Base-by-base conservation (phyloP, 2,329 filamentous ascomycete genomes). In the Neopestalotiopsis sp. region DNA sequence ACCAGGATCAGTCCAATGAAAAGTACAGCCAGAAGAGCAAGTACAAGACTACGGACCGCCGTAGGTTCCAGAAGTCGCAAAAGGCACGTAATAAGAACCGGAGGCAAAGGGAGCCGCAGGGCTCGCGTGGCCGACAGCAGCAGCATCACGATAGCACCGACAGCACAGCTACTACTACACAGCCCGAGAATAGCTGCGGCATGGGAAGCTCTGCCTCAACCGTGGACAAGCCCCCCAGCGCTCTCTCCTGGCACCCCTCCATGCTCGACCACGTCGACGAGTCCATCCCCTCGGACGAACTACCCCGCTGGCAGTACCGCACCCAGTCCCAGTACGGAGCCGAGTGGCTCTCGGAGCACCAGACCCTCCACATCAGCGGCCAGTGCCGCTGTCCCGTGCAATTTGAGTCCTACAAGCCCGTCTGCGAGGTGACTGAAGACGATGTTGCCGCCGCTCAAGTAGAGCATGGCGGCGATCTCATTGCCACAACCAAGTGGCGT, bases 291-390 rank as follows among this genome's bases (percentile, higher is more conserved):
- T 34, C 28, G 4, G 70, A 52, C 5, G 68, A 17, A 60, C 45
- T 38, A 56, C 67, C 62, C 28, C 69, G 4, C 74, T 79, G 4
- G 59, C 75, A 0, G 72, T 81, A 38, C 42, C 79, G 81, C 1
- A 73, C 81, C 10, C 65, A 75, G 0, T 78, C 80, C 67, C 72
- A 81, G n/a, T 84, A 78, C 68, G 81, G 77, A 1, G 79, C 78
- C 3, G 82, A 84, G 70, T 84, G 82, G 82, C 69, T 77, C 2
- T 69, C 69, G 0, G 82, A 84, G 71, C 82, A 84, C 71, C 75
- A 76, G 12, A 69, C 70, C 20, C 76, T 78, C 4, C 82, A 84
- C 71, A 67, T 72, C 4, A 66, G 59, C 4, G 81, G 81, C 3
- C 70, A 69, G 7, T 84, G 82, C 72, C 40, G 69, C 14, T 84